A percentile compares a stretch with the other conserved stretches of the same genome.
These are phyloP conservation scores for Oidiodendron maius DNA, from an alignment of 495 filamentous ascomycete species.

Conservation along the genomic window DNA sequence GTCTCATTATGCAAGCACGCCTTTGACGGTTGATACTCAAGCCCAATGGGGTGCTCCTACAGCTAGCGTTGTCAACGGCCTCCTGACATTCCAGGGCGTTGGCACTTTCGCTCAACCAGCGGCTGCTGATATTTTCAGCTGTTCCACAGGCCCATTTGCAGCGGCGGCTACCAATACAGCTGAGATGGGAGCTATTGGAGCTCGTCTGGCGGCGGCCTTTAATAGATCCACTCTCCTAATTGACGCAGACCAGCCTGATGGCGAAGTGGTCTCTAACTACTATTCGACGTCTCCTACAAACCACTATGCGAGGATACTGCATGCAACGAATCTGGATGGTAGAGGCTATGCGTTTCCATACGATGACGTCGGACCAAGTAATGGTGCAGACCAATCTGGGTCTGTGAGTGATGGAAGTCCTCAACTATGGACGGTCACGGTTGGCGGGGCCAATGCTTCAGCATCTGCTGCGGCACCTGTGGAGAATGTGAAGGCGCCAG, in stretches of 20 bases:
- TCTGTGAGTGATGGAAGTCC: slow-evolving; percentile 11
- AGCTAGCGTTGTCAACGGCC: slow-evolving; percentile 42
- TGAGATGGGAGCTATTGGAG: slow-evolving; percentile 44
- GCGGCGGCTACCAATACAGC: slow-evolving; percentile 40
- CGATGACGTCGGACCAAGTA: slow-evolving; percentile 59
- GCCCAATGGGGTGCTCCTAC: slow-evolving; percentile 33
- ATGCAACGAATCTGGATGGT: slow-evolving; percentile 53
- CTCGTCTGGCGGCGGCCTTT: slow-evolving; percentile 63
- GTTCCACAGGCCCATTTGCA: slow-evolving; percentile 61
- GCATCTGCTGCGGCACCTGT: neutral
- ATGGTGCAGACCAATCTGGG: slow-evolving; percentile 55
- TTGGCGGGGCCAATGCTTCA: neutral
- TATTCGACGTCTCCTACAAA: slow-evolving; percentile 58
- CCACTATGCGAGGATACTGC: slow-evolving; percentile 64
- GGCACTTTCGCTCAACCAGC: slow-evolving; percentile 50
- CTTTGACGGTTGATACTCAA: slow-evolving; percentile 33
- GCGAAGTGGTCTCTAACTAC: slow-evolving; percentile 47
- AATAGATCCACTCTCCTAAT: slow-evolving; percentile 58
- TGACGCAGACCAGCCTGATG: slow-evolving; percentile 43
- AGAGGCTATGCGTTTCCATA: slow-evolving; percentile 74
- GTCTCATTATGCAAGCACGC: slow-evolving; percentile 43
- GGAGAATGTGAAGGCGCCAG: no score
- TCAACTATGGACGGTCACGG: neutral
- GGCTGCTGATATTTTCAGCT: slow-evolving; percentile 62
- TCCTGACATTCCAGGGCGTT: slow-evolving; percentile 35